phyloP scores from a whole-genome alignment of 805 yeast genomes.

The Debaryomyces tyrocola region DNA sequence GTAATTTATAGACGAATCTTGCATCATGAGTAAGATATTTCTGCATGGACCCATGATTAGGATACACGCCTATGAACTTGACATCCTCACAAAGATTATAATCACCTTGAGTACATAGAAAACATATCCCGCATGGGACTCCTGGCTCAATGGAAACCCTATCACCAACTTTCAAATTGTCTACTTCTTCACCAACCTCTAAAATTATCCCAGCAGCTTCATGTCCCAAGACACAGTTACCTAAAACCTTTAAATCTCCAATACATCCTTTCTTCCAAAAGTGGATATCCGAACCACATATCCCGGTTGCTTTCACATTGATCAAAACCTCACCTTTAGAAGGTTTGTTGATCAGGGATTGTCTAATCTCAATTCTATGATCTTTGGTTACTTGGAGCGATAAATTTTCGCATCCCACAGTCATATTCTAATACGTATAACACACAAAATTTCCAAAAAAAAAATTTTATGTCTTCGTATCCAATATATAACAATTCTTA shows the following conservation, averaged over 20 bases:
- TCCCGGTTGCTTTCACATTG: constrained; percentile 22
- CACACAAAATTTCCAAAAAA: too few species aligned
- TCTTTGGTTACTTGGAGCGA: constrained; percentile 8
- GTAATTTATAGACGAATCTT: constrained; percentile 34
- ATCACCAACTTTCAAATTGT: constrained; percentile 44
- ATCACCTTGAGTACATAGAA: constrained; percentile 38
- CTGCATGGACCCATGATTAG: constrained; percentile 28
- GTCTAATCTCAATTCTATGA: constrained; percentile 13
- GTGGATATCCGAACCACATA: constrained; percentile 25
- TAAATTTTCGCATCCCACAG: constrained; percentile 1
- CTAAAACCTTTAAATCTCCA: constrained; percentile 29
- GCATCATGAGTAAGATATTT: constrained; percentile 19
- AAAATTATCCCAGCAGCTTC: constrained; percentile 48
- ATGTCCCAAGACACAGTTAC: constrained; percentile 40
- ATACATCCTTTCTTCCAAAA: constrained; percentile 20
- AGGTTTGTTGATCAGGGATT: constrained; percentile 12
- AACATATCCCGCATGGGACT: constrained; percentile 44
- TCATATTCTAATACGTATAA: not conserved
- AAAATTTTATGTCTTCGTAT: too few species aligned
- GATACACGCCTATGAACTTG: constrained; percentile 36
- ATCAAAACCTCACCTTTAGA: constrained; percentile 15
- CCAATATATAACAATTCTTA: too few species aligned
- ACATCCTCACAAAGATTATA: constrained; percentile 41
- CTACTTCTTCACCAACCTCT: constrained; percentile 49
- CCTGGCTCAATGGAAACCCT: constrained; percentile 56